phyloP scores from a whole-genome alignment of 2,329 filamentous ascomycete genomes.

The Macrophomina tecta region DNA sequence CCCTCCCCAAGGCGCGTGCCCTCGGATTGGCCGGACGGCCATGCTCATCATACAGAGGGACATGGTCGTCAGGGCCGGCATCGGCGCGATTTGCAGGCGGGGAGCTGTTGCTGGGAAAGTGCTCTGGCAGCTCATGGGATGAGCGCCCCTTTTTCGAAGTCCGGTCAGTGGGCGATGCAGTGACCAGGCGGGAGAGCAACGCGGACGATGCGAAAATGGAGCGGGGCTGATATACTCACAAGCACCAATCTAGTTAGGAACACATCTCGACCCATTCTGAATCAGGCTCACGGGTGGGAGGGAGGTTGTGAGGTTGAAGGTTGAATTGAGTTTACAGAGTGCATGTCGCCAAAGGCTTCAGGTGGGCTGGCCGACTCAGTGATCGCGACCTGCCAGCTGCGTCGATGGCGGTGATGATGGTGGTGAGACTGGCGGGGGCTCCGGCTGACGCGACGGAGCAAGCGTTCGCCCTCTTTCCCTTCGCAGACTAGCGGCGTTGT shows the following conservation, averaged over 20 bases:
- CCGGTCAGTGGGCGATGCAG: background rate
- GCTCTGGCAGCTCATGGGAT: slow-evolving; percentile 44
- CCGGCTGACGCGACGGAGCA: slow-evolving; percentile 1
- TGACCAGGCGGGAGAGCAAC: too few species aligned
- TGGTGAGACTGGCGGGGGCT: background rate
- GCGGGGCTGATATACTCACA: slow-evolving; percentile 10
- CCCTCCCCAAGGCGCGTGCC: slow-evolving; percentile 47
- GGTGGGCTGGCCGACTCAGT: background rate
- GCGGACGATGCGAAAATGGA: background rate
- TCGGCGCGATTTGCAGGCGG: background rate
- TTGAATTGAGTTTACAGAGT: background rate
- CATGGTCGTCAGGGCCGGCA: background rate
- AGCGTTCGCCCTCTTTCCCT: background rate
- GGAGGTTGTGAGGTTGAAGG: background rate
- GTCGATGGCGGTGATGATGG: background rate
- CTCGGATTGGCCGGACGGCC: slow-evolving; percentile 52
- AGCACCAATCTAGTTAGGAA: slow-evolving; percentile 28
- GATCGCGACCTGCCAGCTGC: background rate
- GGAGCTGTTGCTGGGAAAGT: slow-evolving; percentile 22
- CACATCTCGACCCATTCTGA: slow-evolving; percentile 28
- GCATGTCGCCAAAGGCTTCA: background rate
- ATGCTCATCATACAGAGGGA: slow-evolving; percentile 49
- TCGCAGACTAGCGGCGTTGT: background rate
- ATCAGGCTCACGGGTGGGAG: background rate
- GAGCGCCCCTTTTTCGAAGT: slow-evolving; percentile 45